phyloP scores from a whole-genome alignment of 768 basidiomycete species.

The Botryobasidium botryosum region DNA sequence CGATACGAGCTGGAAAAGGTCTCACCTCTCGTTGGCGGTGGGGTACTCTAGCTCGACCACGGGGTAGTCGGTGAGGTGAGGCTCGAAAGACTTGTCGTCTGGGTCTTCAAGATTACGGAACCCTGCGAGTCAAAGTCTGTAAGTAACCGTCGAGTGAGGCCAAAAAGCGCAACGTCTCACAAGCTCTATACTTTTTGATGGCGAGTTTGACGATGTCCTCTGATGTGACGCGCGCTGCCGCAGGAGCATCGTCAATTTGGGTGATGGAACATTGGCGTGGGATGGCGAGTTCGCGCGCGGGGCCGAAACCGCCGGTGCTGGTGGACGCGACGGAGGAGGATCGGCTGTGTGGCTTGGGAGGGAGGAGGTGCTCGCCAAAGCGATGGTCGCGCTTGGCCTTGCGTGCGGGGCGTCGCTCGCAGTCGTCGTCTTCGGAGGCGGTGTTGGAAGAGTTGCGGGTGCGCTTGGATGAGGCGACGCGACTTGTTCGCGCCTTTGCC shows the following conservation, averaged over 20 bases:
- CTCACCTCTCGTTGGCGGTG: constrained; percentile 56
- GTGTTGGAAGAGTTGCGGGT: not conserved
- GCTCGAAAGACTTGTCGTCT: constrained; percentile 44
- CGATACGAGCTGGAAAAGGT: constrained; percentile 2
- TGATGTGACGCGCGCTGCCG: not conserved
- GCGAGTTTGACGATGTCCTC: not conserved
- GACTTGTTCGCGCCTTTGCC: not conserved
- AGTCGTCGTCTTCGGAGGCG: not conserved
- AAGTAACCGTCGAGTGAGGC: not conserved
- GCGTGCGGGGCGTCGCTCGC: not conserved
- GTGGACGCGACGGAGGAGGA: not conserved
- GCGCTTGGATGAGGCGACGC: not conserved
- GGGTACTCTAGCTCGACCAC: constrained; percentile 62
- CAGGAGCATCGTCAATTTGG: not conserved
- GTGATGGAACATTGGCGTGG: not conserved
- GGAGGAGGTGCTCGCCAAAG: not conserved
- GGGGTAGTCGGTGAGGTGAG: constrained; percentile 41
- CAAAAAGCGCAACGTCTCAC: not conserved
- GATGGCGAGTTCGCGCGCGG: not conserved
- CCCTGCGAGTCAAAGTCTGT: constrained; percentile 25
- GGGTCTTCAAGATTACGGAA: constrained; percentile 53
- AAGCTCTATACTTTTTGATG: not conserved
- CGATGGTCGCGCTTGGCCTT: not conserved
- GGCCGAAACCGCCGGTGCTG: not conserved
- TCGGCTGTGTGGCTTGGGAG: not conserved